Conservation (phyloP, 108 stramenopile genomes). For the Schizochytrium sp. region DNA sequence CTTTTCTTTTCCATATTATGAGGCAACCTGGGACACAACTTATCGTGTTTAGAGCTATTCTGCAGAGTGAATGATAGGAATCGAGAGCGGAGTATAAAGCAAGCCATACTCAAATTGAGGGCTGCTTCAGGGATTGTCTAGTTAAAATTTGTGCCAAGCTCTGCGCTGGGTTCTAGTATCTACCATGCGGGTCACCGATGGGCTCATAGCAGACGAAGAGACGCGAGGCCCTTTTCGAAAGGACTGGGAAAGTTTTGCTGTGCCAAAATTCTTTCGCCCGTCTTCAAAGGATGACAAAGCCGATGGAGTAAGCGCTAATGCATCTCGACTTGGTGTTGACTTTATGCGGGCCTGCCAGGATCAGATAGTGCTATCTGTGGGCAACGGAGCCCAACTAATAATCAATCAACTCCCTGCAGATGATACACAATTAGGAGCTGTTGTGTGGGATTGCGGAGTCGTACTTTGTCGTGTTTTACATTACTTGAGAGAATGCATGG, state of each 20-base stretch:
- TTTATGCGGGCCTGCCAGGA: neutral
- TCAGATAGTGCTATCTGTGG: neutral
- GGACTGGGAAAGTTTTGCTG: neutral
- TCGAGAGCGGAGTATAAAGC: neutral
- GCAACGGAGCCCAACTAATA: neutral
- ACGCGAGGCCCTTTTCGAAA: neutral
- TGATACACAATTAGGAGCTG: neutral
- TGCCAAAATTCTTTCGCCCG: neutral
- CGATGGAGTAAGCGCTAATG: neutral
- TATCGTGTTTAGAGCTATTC: neutral
- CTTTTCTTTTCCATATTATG: neutral
- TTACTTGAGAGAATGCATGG: neutral
- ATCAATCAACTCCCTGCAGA: neutral
- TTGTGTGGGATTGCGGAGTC: conserved; percentile 50
- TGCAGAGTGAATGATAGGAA: neutral
- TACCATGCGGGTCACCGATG: neutral
- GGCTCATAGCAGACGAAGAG: neutral
- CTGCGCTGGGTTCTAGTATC: neutral
- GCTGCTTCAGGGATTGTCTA: neutral
- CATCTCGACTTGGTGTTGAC: conserved; percentile 26
- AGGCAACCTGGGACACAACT: neutral
- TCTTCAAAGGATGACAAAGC: neutral
- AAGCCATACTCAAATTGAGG: neutral
- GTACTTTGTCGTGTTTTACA: neutral
- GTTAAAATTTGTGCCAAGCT: neutral